Conservation (phyloP, 169 alveolate genomes). For the Eimeria sp. region DNA sequence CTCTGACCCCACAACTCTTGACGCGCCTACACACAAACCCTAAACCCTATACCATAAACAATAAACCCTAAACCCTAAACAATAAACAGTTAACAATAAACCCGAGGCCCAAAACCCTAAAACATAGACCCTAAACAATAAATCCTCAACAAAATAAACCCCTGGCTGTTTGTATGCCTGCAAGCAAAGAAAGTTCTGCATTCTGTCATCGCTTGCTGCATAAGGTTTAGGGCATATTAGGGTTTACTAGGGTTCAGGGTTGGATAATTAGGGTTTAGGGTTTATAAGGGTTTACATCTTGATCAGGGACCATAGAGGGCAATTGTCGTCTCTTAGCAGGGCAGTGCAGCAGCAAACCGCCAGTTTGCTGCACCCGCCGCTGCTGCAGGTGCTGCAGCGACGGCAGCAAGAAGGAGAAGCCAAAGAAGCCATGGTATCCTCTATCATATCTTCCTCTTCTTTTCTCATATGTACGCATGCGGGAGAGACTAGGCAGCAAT, state of each 20-base stretch:
- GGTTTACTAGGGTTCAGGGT: background rate
- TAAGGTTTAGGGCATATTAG: too few species aligned
- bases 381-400: conserved; percentile 24
- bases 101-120: background rate
- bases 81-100: background rate
- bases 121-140: background rate
- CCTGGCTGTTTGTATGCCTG: background rate
- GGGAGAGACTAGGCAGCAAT: conserved; percentile 49
- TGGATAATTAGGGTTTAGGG: conserved; percentile 35
- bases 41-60: background rate
- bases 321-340: conserved; percentile 68
- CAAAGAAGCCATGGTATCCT: conserved; percentile 75
- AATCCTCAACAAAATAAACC: background rate
- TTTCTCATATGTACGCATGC: conserved; percentile 63
- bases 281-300: conserved; percentile 29
- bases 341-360: conserved; percentile 70
- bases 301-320: conserved; percentile 79
- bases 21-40: conserved; percentile 66
- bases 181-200: background rate
- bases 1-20: conserved; percentile 72
- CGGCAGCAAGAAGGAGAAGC: conserved; percentile 57
- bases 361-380: conserved; percentile 57
- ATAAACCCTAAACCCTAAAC: background rate
- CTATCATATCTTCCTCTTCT: conserved; percentile 59
- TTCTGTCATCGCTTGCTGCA: too few species aligned